phyloP scores from a whole-genome alignment of 306 rosid species.

The Adenanthera pavonina region DNA sequence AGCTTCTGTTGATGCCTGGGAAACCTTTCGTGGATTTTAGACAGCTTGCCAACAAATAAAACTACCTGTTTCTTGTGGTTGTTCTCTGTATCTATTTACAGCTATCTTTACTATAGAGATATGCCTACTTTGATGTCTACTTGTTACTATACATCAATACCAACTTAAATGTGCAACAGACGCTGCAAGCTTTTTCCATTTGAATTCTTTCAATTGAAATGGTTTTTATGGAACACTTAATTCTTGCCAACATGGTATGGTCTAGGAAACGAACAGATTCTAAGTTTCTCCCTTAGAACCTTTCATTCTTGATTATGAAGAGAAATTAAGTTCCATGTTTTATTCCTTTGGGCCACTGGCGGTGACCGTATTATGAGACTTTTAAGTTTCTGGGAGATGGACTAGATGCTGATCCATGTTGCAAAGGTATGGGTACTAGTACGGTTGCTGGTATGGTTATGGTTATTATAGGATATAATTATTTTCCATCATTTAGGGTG shows the following conservation, averaged over 20 bases:
- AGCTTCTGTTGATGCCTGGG: neutral
- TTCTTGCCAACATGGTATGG: neutral
- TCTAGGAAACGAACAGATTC: neutral
- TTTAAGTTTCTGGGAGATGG: neutral
- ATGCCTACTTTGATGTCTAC: neutral
- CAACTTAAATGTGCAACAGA: conserved; percentile 17
- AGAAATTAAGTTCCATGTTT: neutral
- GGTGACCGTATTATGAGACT: neutral
- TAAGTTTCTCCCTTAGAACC: neutral
- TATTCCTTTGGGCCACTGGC: neutral
- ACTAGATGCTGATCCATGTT: conserved; percentile 12
- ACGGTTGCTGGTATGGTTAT: too few species aligned
- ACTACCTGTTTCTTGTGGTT: neutral
- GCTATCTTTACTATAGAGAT: neutral
- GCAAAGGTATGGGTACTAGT: too few species aligned
- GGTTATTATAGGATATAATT: too few species aligned
- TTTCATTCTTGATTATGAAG: neutral
- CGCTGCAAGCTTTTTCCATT: neutral
- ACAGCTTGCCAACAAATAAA: neutral
- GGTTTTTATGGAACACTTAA: neutral
- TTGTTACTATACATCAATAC: neutral
- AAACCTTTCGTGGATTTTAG: neutral
- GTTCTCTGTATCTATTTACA: neutral
- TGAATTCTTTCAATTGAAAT: neutral
- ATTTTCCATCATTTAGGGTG: too few species aligned